Base-by-base conservation (phyloP, 176 grass and related monocot species). In the Lolium perenne region DNA sequence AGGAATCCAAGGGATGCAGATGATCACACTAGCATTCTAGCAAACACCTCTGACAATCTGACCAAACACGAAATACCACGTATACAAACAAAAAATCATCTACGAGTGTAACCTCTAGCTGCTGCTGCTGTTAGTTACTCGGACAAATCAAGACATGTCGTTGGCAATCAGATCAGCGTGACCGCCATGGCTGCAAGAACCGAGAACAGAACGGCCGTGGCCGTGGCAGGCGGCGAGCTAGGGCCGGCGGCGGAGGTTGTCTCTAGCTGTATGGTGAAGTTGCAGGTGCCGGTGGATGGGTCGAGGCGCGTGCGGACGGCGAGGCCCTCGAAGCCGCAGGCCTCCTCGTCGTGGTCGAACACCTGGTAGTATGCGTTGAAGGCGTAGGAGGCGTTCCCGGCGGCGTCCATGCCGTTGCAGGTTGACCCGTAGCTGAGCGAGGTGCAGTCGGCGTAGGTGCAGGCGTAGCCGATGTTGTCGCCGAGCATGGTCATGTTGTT, bases 341-440 rank as follows among this genome's bases (percentile, higher is more conserved):
- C 91, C 25, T 40, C 51, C 12, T 91, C 83, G 48, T 29, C 47
- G 77, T 98, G 95, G 90, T 87, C 64, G 77, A 88, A 88, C 61
- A 82, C 86, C 86, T 98, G 93, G 90, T 90, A 98, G 84, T 98
- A 98, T 54, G 89, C 86, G 73, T 98, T 98, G 80, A 95, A 98
- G 6, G 93, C 95, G 82, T 95, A 98, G 0, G 93, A 95, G 14
- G 91, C 87, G 83, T 98, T 98, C 1, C 95, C 93, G 20, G 40
- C 76, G n/a, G 87, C 83, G 64, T 98, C 93, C 87, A 98, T 46
- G 38, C 93, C 89, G 77, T 86, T 94, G 87, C 95, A 98, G 13
- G 77, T 86, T 0, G 93, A 95, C 5, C 93, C 93, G 71, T 88
- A 91, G 12, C 90, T 82, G 12, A 98, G 90, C 53, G 91, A 79